Conservation (phyloP, 2,329 filamentous ascomycete genomes). For the Ascochyta viciae-villosae region DNA sequence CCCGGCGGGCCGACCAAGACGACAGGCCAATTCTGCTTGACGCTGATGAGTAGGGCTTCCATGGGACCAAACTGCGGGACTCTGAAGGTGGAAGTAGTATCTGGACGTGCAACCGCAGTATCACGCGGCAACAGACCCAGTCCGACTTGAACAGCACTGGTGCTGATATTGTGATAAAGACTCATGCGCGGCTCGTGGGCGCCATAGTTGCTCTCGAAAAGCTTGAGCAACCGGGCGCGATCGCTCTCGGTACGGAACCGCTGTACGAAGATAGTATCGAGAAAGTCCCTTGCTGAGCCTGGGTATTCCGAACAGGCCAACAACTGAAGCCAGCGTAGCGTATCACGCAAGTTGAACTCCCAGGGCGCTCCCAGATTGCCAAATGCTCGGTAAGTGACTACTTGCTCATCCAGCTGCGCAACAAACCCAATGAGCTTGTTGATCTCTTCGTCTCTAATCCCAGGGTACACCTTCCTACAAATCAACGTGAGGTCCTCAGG, state of each 20-base stretch:
- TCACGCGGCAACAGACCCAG: constrained; percentile 74
- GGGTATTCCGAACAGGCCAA: constrained; percentile 65
- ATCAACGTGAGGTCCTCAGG: constrained; percentile 83
- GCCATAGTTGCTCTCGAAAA: constrained; percentile 73
- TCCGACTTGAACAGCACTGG: constrained; percentile 77
- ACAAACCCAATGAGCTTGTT: constrained; percentile 78
- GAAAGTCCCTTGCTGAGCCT: constrained; percentile 72
- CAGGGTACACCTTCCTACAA: constrained; percentile 77
- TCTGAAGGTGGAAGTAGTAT: constrained; percentile 26
- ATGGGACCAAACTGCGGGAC: constrained; percentile 71
- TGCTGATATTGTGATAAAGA: constrained; percentile 74
- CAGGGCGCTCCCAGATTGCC: constrained; percentile 75
- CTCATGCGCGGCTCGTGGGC: constrained; percentile 41
- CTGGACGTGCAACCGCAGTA: constrained; percentile 39
- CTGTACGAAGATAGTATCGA: constrained; percentile 83
- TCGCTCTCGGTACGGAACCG: constrained; percentile 81
- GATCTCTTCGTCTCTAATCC: constrained; percentile 65
- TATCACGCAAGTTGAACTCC: constrained; percentile 95
- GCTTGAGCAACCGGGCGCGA: constrained; percentile 65
- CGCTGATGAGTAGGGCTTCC: constrained; percentile 85
- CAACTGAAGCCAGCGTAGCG: constrained; percentile 84
- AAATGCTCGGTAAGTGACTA: constrained; percentile 64
- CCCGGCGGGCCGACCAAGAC: constrained; percentile 87
- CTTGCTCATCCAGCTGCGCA: constrained; percentile 75
- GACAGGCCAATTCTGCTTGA: constrained; percentile 86